Evolutionary conservation across 176 grass and related monocot species (phyloP), one percentile per base, ranked within the genome.

Genomic region (Cenchrus fungigraminus): DNA sequence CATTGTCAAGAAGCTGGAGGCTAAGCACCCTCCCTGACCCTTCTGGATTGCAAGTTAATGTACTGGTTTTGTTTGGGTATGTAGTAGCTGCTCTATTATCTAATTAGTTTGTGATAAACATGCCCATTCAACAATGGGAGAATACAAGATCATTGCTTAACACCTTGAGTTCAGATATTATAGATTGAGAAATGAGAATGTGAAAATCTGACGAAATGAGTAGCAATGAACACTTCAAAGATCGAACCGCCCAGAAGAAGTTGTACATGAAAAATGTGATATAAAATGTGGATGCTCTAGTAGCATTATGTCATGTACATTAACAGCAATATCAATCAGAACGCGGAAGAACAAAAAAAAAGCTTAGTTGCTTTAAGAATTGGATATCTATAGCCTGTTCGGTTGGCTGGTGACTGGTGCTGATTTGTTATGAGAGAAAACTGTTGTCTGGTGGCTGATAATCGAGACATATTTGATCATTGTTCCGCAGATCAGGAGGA

Each of bases 1-100:
- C 71, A 90, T 95, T 65, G 20, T 98, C 40, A 86, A 20, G 84
- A 95, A 85, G 76, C 87, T 98, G 17, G 87, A 90, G 88, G 79
- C 88, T 12, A 76, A 91, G 7, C 81, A 85, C 49, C 85, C 87
- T 62, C 75, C 74, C 12, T 90, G 78, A 89, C 15, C 44, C 49
- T 56, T 20, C 12, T 63, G 2, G 0, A 61, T 57, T 31, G 19
- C 71, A 56, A 20, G 34, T 42, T 46, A 66, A 5, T 76, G 12
- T 10, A 2, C 6, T 62, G 25, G 59, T 74, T 51, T 15, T 63
- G 54, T 77, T 44, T 67, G 19, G 6, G 34, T 49, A 81, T 28
- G n/a, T 14, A 8, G 57, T 19, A 73, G 10, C 77, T 57, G 1
- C 13, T 20, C 5, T 32, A 20, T 59, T 32, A 20, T 59, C 53